Conservation (phyloP, 176 grass and related monocot species). For the barley (Hordeum vulgare) region DNA sequence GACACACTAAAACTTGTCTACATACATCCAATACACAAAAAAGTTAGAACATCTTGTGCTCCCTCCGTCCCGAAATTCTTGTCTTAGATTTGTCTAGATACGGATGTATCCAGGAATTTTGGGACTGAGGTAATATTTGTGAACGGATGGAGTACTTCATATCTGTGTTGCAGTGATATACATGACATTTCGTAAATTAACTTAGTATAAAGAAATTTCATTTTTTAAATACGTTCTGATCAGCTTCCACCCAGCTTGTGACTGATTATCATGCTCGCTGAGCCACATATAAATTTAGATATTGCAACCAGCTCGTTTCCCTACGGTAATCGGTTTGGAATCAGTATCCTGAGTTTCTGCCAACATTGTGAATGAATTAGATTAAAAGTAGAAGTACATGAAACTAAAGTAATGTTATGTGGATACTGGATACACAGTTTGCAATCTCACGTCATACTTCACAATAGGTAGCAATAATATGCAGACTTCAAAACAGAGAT, state of each 20-base stretch:
- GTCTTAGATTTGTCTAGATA: too few relatives aligned
- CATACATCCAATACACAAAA: too few relatives aligned
- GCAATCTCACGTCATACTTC: neutral
- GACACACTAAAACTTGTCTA: too few relatives aligned
- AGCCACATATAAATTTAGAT: neutral
- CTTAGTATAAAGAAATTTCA: neutral
- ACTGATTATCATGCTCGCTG: neutral
- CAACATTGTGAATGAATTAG: neutral
- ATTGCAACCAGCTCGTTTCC: neutral
- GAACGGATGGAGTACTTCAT: neutral
- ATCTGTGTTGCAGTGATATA: neutral
- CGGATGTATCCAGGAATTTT: too few relatives aligned
- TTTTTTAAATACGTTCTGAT: neutral
- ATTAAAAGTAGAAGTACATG: neutral
- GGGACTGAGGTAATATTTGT: too few relatives aligned
- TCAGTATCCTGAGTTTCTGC: neutral
- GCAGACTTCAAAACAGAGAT: neutral
- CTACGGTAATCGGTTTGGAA: neutral
- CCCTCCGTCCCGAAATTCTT: too few relatives aligned
- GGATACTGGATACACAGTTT: neutral
- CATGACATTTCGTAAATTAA: neutral
- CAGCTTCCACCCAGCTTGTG: neutral
- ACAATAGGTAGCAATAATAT: conserved; percentile 32
- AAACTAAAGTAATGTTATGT: neutral
- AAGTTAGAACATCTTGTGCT: too few relatives aligned